These are phyloP conservation scores for Nicotiana rustica DNA, from an alignment of 305 asterid genomes.

Conservation along the genomic window DNA sequence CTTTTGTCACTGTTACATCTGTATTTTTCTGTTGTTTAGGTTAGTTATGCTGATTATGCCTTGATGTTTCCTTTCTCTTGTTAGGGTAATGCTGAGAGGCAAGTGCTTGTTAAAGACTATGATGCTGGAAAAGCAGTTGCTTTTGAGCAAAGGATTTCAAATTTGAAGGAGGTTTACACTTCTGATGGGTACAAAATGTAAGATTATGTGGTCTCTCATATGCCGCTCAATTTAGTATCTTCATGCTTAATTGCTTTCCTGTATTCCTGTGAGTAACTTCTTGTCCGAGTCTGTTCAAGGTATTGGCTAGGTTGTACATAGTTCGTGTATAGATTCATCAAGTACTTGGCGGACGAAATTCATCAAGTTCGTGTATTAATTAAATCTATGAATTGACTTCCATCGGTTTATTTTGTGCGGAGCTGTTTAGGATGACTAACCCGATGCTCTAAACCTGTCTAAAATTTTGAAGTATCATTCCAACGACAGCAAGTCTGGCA, in stretches of 20 bases:
- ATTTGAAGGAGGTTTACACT: constrained; percentile 89
- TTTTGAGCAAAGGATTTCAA: constrained; percentile 71
- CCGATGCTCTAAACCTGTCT: neutral
- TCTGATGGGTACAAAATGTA: constrained; percentile 91
- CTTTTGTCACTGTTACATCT: constrained; percentile 4
- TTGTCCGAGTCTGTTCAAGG: neutral
- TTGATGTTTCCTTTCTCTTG: constrained; percentile 37
- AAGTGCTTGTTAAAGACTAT: constrained; percentile 91
- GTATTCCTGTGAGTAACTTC: neutral
- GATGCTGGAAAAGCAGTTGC: constrained; percentile 74
- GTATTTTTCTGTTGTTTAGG: neutral
- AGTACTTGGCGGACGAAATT: constrained; percentile 13
- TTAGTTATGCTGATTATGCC: constrained; percentile 26
- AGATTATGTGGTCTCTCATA: constrained; percentile 35
- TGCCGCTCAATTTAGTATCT: neutral
- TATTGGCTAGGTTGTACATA: constrained; percentile 5
- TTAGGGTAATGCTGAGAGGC: constrained; percentile 88
- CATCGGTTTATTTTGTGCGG: constrained; percentile 7
- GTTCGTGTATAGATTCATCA: constrained; percentile 3
- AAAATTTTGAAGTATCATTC: neutral
- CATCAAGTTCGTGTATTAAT: neutral
- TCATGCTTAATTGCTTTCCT: neutral
- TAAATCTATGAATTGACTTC: constrained; percentile 21
- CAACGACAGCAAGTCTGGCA: neutral
- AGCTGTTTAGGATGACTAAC: constrained; percentile 16